A percentile compares a stretch with the other conserved stretches of the same genome.
Evolutionary conservation across 345 rosid genomes (phyloP).

Genomic region (Bruguiera gymnorhiza): DNA sequence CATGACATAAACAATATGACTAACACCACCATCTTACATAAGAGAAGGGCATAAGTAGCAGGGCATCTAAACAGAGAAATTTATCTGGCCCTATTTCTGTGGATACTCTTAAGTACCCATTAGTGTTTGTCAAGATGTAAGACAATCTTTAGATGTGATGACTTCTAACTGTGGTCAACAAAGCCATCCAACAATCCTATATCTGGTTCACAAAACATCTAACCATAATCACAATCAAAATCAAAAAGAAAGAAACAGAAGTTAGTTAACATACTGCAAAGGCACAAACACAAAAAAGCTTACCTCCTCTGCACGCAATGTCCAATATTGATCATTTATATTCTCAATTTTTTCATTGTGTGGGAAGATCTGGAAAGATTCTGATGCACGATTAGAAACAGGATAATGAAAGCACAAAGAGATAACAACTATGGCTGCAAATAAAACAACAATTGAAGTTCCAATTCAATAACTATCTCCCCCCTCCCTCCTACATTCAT

Average conservation of each 20-base stretch:
- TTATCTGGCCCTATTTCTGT: background rate
- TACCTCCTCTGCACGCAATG: slow-evolving; percentile 96
- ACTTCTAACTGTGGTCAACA: too few relatives aligned
- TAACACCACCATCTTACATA: too few relatives aligned
- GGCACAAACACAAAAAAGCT: slow-evolving; percentile 3
- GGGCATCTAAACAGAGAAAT: background rate
- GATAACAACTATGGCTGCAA: too few relatives aligned
- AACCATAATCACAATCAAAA: background rate
- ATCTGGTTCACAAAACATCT: too few relatives aligned
- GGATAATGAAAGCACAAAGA: background rate
- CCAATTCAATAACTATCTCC: too few relatives aligned
- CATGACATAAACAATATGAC: too few relatives aligned
- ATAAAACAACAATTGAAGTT: too few relatives aligned
- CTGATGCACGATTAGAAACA: slow-evolving; percentile 5
- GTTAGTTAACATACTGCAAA: background rate
- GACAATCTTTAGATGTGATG: background rate
- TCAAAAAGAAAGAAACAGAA: background rate
- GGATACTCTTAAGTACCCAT: background rate
- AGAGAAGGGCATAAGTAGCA: background rate
- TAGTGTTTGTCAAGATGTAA: background rate
- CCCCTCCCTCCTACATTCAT: too few relatives aligned
- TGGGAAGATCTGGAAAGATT: slow-evolving; percentile 32
- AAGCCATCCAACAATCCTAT: background rate
- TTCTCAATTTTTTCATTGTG: slow-evolving; percentile 40
- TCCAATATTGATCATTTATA: slow-evolving; percentile 96